These are phyloP conservation scores for Phalaenopsis aphrodite DNA, from an alignment of 106 monocot species.

Conservation along the genomic window DNA sequence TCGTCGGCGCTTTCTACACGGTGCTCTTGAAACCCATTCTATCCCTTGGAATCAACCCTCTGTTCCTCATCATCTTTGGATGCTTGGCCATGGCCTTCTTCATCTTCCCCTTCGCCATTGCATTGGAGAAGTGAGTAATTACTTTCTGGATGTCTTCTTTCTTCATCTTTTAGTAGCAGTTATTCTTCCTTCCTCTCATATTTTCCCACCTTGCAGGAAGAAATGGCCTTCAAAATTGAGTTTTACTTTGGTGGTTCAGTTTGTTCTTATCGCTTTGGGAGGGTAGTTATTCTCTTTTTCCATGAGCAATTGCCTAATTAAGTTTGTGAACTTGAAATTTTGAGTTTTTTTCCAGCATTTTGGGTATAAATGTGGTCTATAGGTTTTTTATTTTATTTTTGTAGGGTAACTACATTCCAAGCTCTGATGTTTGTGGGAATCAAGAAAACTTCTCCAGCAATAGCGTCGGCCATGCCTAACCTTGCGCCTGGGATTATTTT, in stretches of 20 bases:
- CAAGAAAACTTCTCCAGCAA: slow-evolving; percentile 52
- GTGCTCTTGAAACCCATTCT: slow-evolving; percentile 41
- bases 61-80: slow-evolving; percentile 37
- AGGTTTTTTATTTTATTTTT: not conserved
- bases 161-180: not conserved
- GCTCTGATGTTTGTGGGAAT: slow-evolving; percentile 17
- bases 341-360: not conserved
- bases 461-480: slow-evolving; percentile 71
- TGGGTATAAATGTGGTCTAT: not conserved
- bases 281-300: slow-evolving; percentile 24
- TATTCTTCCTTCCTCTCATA: not conserved
- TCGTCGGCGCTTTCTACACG: slow-evolving; percentile 29
- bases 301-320: not conserved
- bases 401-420: slow-evolving; percentile 45
- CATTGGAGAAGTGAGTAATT: slow-evolving; percentile 33
- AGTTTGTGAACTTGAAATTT: not conserved
- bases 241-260: slow-evolving; percentile 24
- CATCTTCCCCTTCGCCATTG: slow-evolving; percentile 44
- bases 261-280: slow-evolving; percentile 42
- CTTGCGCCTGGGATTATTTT: slow-evolving; percentile 68
- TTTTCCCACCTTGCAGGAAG: slow-evolving; percentile 18
- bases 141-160: not conserved
- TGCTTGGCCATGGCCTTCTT: slow-evolving; percentile 35
- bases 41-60: slow-evolving; percentile 39
- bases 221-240: slow-evolving; percentile 53